Evolutionary conservation across 1,284 basidiomycete species (phyloP), one percentile per base, ranked within the genome.

Genomic region (Austroboletus novae-zelandiae): DNA sequence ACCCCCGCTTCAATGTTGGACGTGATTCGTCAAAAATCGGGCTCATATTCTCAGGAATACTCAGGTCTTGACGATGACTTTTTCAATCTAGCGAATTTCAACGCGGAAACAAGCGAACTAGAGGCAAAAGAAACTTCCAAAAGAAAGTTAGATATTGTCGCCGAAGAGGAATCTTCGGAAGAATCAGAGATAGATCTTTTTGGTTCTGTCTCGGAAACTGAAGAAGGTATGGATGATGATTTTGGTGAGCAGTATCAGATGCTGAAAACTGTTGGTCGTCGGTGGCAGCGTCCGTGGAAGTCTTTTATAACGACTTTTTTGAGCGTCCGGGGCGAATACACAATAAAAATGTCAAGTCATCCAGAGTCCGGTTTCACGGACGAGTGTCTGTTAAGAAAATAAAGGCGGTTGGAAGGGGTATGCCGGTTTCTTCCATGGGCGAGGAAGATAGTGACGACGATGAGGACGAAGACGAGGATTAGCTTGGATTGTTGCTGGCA

Each of bases 1-100:
- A 27, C 45, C 8, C 52, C 54, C 27, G 47, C 40, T 57, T 70
- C 52, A 60, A 70, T 44, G 71, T 67, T 41, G 67, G 72, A 51
- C 56, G 61, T 55, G 49, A 63, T 61, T 53, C 47, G 56, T 51
- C 60, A 50, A 37, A 51, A 46, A 40, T 23, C 13, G 27, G 50
- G 61, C 53, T 43, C 54, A 20, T 67, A 68, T 50, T 54, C 59
- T 17, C 61, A 53, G 30, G 61, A 66, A 17, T 77, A 83, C 56
- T 76, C 84, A 7, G 80, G 80, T 43, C 80, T 98, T n/a, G 89
- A 98, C 69, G 96, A 98, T 67, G 84, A 80, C 25, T 98, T 99
- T 74, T 99, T 99, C 71, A 83, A 90, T 50, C 81, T 98, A 49
- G 84, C 85, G 48, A 79, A 84, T 20, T 98, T 99, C 75, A 97